Evolutionary conservation across 352 stramenopile genomes (phyloP), one percentile per base, ranked within the genome.

Genomic region (Pythium chondricola): DNA sequence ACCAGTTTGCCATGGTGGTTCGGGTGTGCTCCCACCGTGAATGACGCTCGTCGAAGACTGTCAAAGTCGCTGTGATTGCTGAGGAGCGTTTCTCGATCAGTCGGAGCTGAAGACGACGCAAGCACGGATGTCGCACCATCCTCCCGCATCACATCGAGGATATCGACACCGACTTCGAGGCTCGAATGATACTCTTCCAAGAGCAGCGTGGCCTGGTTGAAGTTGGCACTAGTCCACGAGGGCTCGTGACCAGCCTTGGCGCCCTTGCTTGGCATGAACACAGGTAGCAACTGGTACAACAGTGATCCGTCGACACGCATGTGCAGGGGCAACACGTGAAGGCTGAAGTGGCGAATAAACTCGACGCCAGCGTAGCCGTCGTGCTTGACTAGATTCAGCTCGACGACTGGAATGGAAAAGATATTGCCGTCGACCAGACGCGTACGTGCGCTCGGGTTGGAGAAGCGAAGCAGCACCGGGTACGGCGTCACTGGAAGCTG

Each of bases 331-430:
- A 87, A 58, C 48, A 88, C 58, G 9, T 60, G 76, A 8, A 68
- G 61, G 35, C 78, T 90, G 39, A 95, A 91, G 47, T 93, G 81
- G 6, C 77, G 72, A 32, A 95, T 89, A 31, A 95, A 95, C 29
- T 95, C 67, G 58, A 95, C 89, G 3, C 83, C 81, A 11, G 79
- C 70, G 49, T 95, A 93, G 30, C 87, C 79, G 27, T 92, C 82
- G 35, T 95, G 79, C 45, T 89, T 89, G n/a, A 92, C 81, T 6
- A 95, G 49, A 13, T 65, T 73, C 8, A 91, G 31, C 35, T 93
- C 70, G 24, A 95, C 38, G 13, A 82, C 81, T n/a, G 83, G 83
- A 38, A 83, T 67, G 14, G 48, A 83, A 35, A 74, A 42, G 11
- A 66, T 58, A 54, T 84, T 70, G 7, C 71, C 69, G 21, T 85